Evolutionary conservation across 2,329 filamentous ascomycete genomes (phyloP).

Genomic region (Grosmannia huntii): DNA sequence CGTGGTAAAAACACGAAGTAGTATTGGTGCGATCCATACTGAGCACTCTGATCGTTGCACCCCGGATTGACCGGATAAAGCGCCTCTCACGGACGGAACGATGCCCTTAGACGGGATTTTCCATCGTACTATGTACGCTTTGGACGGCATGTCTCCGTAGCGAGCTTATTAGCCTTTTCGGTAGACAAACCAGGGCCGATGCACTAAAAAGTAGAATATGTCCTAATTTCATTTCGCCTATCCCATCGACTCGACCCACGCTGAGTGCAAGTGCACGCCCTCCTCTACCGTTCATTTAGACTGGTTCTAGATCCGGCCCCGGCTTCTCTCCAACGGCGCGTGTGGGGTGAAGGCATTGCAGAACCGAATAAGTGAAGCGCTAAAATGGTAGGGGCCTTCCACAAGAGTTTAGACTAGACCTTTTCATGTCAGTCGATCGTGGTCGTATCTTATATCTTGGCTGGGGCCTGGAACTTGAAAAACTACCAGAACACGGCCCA

Average conservation of each 20-base stretch:
- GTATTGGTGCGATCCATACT: background rate
- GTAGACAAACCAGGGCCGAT: background rate
- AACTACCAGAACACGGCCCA: too few relatives aligned
- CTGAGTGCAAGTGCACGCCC: background rate
- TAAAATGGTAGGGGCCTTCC: too few relatives aligned
- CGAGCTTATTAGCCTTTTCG: background rate
- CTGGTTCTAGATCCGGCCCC: too few relatives aligned
- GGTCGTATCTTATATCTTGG: too few relatives aligned
- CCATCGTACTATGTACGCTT: too few relatives aligned
- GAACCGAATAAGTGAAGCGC: too few relatives aligned
- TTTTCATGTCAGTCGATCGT: too few relatives aligned
- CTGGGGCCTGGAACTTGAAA: too few relatives aligned
- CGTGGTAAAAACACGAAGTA: background rate
- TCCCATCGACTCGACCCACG: background rate
- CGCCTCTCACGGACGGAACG: too few relatives aligned
- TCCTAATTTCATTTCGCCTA: background rate
- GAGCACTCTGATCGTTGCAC: background rate
- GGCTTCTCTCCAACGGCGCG: background rate
- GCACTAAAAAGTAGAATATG: background rate
- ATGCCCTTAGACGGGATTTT: too few relatives aligned
- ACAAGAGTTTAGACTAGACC: too few relatives aligned
- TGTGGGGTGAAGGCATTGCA: background rate
- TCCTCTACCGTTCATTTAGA: too few relatives aligned
- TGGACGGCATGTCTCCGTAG: background rate
- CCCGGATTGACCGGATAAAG: background rate